Evolutionary conservation across 2,329 filamentous ascomycete genomes (phyloP), one percentile per base, ranked within the genome.

Genomic region (Pseudogymnoascus sp.): DNA sequence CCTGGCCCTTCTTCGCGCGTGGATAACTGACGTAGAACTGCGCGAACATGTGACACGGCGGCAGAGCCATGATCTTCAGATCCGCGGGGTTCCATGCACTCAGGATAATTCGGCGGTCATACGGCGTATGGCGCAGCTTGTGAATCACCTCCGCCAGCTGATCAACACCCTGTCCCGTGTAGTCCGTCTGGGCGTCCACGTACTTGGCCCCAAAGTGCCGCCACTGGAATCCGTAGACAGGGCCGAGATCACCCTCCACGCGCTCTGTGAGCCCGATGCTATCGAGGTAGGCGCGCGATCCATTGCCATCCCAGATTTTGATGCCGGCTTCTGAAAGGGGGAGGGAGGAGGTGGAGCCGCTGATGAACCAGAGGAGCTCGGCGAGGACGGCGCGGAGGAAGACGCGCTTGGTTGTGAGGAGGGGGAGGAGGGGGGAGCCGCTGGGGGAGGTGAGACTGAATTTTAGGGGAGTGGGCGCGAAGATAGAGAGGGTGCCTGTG

Each of bases 171-270:
- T 96, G 82, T 0, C 90, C 92, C 0, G 85, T 82, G 76, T 99
- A 99, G 74, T 97, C 91, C 0, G 89, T 83, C 67, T 86, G 80
- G 12, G 88, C 83, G 72, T 93, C 89, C 16, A 87, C 79, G 75
- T 99, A 99, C 66, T 91, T 86, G 3, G 95, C 95, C 60, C 95
- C 95, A 72, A 99, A 99, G 77, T 97, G 93, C 2, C 95, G 89
- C 95, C 95, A 99, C 77, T 99, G 95, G 78, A 99, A 99, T 1
- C 95, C 95, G 74, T 99, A 99, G 0, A 97, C 93, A 31, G 95
- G 95, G 0, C 95, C 95, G 0, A 99, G 81, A 72, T 99, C 95
- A 67, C 95, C 95, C 18, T 88, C 89, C 61, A 86, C 90, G 65
- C 93, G 90, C 73, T 96, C 87, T 0, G 82, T 80, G 5, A 97